Base-by-base conservation (phyloP, 164 flowering plant species). In the Taxillus chinensis region DNA sequence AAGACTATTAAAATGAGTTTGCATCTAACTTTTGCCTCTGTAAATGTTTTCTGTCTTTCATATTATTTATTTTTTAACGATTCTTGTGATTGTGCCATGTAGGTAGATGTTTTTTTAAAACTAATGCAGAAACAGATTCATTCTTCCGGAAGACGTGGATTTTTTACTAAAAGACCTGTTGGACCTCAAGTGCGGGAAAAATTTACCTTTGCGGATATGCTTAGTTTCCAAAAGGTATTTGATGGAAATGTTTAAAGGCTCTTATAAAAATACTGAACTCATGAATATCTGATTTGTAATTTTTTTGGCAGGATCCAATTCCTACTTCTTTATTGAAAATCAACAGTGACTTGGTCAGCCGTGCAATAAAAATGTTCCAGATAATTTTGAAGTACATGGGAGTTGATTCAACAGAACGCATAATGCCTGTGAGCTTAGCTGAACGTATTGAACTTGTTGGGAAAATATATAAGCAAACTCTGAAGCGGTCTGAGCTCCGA, bases 41-140 rank as follows among this genome's bases (percentile, higher is more conserved):
- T 27, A 27, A 27, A 27, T 0, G 27, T 27, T 27, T 27, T 27
- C 27, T 27, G 27, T 27, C 27, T 27, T 27, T 27, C 27, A 27
- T 27, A 27, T 27, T 27, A 27, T 27, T 27, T 27, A 27, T 27
- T 27, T 27, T 27, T 27, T 27, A 27, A 27, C 27, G 27, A 2
- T 10, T 5, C 65, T 2, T 37, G 6, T n/a, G 11, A 14, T 11
- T 71, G 37, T 45, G 40, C 41, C 55, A 10, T 71, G 46, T 60
- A 93, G 98, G 99, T 91, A 8, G 99, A 91, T 68, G 96, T 85
- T 8, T 95, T 95, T 70, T 62, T 89, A 65, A 89, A 82, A 73
- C 72, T 83, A 62, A 95, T 95, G 99, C 96, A 87, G 66, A 95
- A 95, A 63, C 99, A 91, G 70, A 87, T 90, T 59, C 83, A 86